Evolutionary conservation across 306 rosid genomes (phyloP).

Genomic region (Quercus robur): DNA sequence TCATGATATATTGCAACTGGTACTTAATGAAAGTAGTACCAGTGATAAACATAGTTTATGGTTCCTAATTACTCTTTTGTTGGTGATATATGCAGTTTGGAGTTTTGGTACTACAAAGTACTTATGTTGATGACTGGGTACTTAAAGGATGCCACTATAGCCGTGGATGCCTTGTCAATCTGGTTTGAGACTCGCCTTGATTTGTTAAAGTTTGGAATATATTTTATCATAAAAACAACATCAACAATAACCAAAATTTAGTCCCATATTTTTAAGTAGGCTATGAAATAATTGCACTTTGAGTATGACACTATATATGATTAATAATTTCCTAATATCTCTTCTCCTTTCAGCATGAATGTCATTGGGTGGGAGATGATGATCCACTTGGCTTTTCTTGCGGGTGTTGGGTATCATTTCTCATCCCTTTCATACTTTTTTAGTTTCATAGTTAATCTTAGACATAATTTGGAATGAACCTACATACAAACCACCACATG

Average conservation of each 20-base stretch:
- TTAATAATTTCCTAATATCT: neutral
- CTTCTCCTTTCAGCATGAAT: constrained; percentile 53
- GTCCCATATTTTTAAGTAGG: no score
- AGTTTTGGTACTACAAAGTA: constrained; percentile 79
- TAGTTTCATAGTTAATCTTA: no score
- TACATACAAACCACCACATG: no score
- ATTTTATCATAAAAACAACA: neutral
- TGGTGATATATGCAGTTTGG: constrained; percentile 45
- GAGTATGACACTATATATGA: no score
- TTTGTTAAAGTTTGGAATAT: neutral
- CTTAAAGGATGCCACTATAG: constrained; percentile 56
- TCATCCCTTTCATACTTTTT: no score
- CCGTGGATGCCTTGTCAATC: constrained; percentile 73
- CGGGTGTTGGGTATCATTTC: constrained; percentile 55
- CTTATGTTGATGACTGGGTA: constrained; percentile 75
- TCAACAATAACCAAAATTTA: no score
- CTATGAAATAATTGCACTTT: no score
- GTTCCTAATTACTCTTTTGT: neutral
- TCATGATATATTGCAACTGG: no score
- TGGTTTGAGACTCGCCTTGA: constrained; percentile 31
- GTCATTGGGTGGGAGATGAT: constrained; percentile 70
- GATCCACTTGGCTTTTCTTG: constrained; percentile 79
- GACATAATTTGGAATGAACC: no score
- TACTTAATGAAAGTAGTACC: no score
- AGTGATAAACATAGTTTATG: no score